Base-by-base conservation (phyloP, 2,329 filamentous ascomycete genomes). In the Magnaporthiopsis incrustans region DNA sequence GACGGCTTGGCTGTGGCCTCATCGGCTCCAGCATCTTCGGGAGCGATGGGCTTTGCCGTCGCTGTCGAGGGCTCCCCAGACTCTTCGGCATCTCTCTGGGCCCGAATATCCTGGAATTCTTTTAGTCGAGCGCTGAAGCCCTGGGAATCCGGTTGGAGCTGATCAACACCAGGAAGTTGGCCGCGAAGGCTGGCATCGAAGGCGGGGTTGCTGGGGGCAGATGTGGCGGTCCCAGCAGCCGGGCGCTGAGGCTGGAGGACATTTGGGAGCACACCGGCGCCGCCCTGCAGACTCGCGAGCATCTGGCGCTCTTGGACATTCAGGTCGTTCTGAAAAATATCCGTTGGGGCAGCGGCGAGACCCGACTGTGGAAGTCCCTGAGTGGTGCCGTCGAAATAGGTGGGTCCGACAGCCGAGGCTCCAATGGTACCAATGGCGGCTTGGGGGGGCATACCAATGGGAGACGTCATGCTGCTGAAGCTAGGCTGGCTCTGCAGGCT, bases 401-500 rank as follows among this genome's bases (percentile, higher is more conserved):
- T 59, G 32, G 61, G 61, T 25, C 25, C 26, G 25, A 53, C 57
- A 15, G 57, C 26, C 18, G 62, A 10, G 33, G 62, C 30, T 59
- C 85, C 84, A 61, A 87, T 81, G 18, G 83, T 81, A 2, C 82
- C 84, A 12, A 84, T 78, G 6, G 81, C 76, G 72, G 85, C 72
- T 81, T 74, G 81, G 57, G 78, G 75, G 22, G 73, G 77, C 70
- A 81, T 86, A 14, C 86, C 87, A 65, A 89, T 85, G 2, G 93
- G 92, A n/a, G 92, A 96, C 3, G 91, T 88, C 68, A 99, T 96
- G 76, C 90, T 97, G 25, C 94, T 92, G 73, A 95, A 97, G 77
- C 94, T 98, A 27, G 94, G 94, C 76, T 99, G 95, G 73, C 92
- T 97, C 73, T 99, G 95, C 65, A 99, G 83, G 73, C 94, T 98